Base-by-base conservation (phyloP, 225 moss, liverwort and hornwort genomes). In the Sphagnum tenellum region DNA sequence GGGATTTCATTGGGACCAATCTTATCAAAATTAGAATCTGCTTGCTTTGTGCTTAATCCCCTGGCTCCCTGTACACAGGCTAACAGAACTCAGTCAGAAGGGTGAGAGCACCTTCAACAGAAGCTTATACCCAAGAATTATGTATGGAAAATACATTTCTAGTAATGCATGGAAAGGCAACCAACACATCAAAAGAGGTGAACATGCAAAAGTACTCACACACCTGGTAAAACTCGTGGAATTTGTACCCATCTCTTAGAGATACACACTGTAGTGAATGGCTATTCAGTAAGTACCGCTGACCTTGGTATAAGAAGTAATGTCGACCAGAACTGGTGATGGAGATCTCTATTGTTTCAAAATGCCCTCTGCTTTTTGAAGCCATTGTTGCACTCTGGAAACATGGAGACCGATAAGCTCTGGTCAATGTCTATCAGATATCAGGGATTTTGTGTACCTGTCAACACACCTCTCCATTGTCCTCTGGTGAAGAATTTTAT, bases 1-100 rank as follows among this genome's bases (percentile, higher is more conserved):
- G 88, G 88, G 67, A 88, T 91, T 70, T 91, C 80, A 75, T 91
- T 88, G 69, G 72, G 60, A 29, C 91, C 91, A 56, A 84, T 73
- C 51, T 66, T 79, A 69, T 91, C 91, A 62, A 82, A 66, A 64
- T 88, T 86, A 56, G 71, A 64, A 66, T 86, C 76, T 8, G 84
- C 83, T 70, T 88, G 86, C 62, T 77, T 62, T 54, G 71, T 61
- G 46, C 74, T 75, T 56, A 91, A 81, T 29, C 91, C 91, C 50
- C 68, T 61, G 58, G 70, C 65, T 47, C 64, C 80, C 88, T 91
- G 78, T 54, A 50, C 69, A 70, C 52, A 71, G 50, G 72, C 56
- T 45, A 62, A 49, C 69, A 67, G 8, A 69, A 67, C 29, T 11
- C n/a, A 44, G 13, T 7, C 13, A 44, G 12, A 58, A 13, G 58